Conservation (phyloP, 768 basidiomycete species). For the Holtermanniella nyarrowii region DNA sequence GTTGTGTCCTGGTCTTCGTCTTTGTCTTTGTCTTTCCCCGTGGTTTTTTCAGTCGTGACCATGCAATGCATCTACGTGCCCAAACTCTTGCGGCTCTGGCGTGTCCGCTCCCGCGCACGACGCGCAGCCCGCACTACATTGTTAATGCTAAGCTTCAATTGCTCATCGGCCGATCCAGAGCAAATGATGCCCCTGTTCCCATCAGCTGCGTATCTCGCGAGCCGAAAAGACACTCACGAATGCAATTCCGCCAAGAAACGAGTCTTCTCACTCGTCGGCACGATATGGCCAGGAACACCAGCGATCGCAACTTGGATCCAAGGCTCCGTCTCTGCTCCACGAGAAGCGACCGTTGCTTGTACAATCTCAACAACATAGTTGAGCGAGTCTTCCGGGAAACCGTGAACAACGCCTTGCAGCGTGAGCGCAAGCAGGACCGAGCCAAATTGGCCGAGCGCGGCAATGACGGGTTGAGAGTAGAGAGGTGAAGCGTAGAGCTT, state of each 20-base stretch:
- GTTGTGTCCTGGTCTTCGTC: too few relatives aligned
- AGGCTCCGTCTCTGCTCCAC: conserved; percentile 56
- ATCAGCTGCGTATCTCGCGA: too few relatives aligned
- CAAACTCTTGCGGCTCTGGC: conserved; percentile 26
- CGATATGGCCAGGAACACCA: conserved; percentile 53
- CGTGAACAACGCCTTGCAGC: conserved; percentile 67
- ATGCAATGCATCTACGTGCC: conserved; percentile 5
- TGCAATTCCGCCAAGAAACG: conserved; percentile 65
- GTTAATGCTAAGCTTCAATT: conserved; percentile 20
- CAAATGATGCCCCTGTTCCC: too few relatives aligned
- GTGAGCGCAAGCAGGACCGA: conserved; percentile 58
- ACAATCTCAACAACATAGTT: conserved; percentile 67
- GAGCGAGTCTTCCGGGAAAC: conserved; percentile 77
- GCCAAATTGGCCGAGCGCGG: conserved; percentile 46
- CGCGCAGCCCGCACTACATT: conserved; percentile 27
- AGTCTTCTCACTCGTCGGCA: conserved; percentile 57
- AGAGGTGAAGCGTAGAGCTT: conserved; percentile 52
- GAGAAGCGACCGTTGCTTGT: conserved; percentile 56
- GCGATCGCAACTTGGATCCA: conserved; percentile 68
- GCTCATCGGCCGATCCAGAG: background rate
- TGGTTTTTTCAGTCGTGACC: too few relatives aligned
- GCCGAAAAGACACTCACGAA: conserved; percentile 48
- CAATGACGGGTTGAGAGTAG: conserved; percentile 23
- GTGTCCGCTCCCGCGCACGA: conserved; percentile 26
- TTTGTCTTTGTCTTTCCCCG: too few relatives aligned